A percentile compares a stretch with the other conserved stretches of the same genome.
phyloP scores from a whole-genome alignment of 352 stramenopile species.

The Phytophthora sp. region DNA sequence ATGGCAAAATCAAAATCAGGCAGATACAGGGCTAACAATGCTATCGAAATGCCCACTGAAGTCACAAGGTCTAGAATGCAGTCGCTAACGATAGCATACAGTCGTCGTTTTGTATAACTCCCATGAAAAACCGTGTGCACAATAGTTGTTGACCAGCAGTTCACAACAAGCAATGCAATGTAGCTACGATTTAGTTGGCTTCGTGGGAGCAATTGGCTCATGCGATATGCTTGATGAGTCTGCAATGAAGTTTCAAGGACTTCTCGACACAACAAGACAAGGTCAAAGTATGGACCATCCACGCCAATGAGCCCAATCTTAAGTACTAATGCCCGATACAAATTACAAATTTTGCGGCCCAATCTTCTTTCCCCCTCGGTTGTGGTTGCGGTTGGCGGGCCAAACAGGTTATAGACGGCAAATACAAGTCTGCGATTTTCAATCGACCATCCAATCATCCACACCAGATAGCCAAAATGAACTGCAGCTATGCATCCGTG shows the following conservation, averaged over 20 bases:
- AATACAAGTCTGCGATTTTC: constrained; percentile 4
- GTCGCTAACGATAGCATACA: constrained; percentile 39
- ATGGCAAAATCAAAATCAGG: constrained; percentile 21
- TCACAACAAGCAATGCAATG: constrained; percentile 29
- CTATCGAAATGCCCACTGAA: constrained; percentile 38
- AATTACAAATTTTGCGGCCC: neutral
- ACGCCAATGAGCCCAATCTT: constrained; percentile 8
- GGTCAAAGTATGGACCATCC: constrained; percentile 23
- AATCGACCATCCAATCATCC: constrained; percentile 16
- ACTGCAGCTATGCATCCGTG: neutral
- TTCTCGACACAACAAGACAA: constrained; percentile 32
- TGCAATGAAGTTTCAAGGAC: constrained; percentile 38
- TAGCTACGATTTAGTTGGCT: constrained; percentile 32
- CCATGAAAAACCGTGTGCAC: constrained; percentile 31
- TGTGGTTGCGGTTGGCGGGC: neutral
- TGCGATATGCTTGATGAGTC: constrained; percentile 36
- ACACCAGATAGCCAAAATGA: constrained; percentile 10
- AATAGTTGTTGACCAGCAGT: constrained; percentile 45
- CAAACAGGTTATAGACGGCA: constrained; percentile 18
- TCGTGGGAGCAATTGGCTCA: constrained; percentile 28
- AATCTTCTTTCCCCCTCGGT: neutral
- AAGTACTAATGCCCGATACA: neutral
- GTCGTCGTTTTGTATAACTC: constrained; percentile 12
- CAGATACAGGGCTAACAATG: constrained; percentile 24
- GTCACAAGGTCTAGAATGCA: constrained; percentile 46